Percentiles rank a stretch among this genome's conserved stretches.
These are phyloP conservation scores for Coprinellus micaceus DNA, from an alignment of 768 basidiomycete genomes.

Conservation along the genomic window DNA sequence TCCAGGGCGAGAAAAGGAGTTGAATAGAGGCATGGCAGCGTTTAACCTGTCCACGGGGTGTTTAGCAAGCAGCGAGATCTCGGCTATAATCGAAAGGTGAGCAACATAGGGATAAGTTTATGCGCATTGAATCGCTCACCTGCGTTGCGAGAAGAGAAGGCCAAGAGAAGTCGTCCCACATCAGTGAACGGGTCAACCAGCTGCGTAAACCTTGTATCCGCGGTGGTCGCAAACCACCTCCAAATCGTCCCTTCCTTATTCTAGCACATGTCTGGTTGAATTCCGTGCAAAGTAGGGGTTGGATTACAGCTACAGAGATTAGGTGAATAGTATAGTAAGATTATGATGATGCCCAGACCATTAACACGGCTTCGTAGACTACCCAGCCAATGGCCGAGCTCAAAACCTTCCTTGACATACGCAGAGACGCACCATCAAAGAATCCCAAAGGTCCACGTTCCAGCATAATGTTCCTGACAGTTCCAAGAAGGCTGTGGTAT, in stretches of 20 bases:
- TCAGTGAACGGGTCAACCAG: background rate
- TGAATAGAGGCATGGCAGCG: background rate
- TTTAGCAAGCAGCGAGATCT: background rate
- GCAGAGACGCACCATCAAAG: conserved; percentile 81
- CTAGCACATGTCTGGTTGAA: background rate
- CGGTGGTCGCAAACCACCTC: background rate
- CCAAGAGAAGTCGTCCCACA: background rate
- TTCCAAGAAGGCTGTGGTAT: conserved; percentile 70
- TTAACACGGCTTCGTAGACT: conserved; percentile 77
- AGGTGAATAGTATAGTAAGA: background rate
- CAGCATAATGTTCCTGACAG: conserved; percentile 62
- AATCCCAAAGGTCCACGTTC: conserved; percentile 80
- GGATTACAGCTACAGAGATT: background rate
- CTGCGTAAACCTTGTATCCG: background rate
- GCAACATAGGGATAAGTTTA: background rate
- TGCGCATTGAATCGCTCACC: background rate
- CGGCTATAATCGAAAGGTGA: background rate
- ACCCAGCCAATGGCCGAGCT: conserved; percentile 92
- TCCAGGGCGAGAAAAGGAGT: too few relatives aligned
- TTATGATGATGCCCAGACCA: conserved; percentile 38
- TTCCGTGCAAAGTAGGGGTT: background rate
- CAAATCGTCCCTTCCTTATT: background rate
- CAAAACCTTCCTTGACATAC: conserved; percentile 80
- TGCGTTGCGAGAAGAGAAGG: background rate
- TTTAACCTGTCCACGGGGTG: background rate